Evolutionary conservation across 2,329 filamentous ascomycete genomes (phyloP), one percentile per base, ranked within the genome.

Genomic region (Colletotrichum sp.): DNA sequence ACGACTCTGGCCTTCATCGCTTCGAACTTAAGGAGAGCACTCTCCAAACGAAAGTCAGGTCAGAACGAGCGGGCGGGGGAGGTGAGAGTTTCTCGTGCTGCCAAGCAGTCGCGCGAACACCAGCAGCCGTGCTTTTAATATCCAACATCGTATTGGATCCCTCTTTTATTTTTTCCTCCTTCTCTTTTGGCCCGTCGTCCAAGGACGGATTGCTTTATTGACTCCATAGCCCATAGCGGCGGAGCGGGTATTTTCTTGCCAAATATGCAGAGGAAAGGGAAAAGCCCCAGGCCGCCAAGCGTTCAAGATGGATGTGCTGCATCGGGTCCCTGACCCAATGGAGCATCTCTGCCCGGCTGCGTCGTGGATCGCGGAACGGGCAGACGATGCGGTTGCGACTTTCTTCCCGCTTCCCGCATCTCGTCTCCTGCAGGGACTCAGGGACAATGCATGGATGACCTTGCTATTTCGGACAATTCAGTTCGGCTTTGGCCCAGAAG

Each of bases 251-350:
- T 70, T 55, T 28, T 36, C 27, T 62, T 32, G 43, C n/a, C 43
- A 52, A 52, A 52, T 15, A 18, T 30, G 58, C 32, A 60, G 32
- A 36, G 39, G 22, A 22, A 56, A 71, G 28, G 56, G 16, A 32
- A 28, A 36, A 22, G 56, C 55, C 62, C 56, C 56, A 36, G 62
- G 22, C 43, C 39, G 69, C 69, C 73, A 75, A 75, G 69, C 27
- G 4, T 25, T 34, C 69, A 34, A 62, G 52, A 71, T 36, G 62
- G 62, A 56, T 72, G 52, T 71, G 30, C 30, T 75, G 62, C 73
- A 68, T 72, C 64, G 64, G 73, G 27, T 48, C 73, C 62, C 62
- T 72, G 73, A 22, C 69, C 69, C 39, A 60, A 72, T 65, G 56
- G 62, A 75, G 69, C 56, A 72, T 34, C 69, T 64, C 56, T 56